Evolutionary conservation across 768 basidiomycete genomes (phyloP), one percentile per base, ranked within the genome.

Genomic region (Antrodiella citrinella): DNA sequence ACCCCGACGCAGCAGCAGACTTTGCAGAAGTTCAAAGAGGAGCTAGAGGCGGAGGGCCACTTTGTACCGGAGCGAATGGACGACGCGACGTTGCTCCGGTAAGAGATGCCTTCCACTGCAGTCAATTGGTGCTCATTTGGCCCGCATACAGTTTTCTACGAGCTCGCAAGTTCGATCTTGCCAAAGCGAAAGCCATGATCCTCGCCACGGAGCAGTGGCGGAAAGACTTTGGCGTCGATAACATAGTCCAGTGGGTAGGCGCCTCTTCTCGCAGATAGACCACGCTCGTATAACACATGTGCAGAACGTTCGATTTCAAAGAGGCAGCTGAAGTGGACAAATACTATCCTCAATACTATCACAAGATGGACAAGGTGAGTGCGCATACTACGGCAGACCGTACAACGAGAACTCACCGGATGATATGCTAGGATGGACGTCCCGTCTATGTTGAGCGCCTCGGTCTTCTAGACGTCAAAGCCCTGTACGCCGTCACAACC

Each of bases 271-370:
- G 7, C 7, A 35, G 30, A 35, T 35, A 5, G 26, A n/a, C 10
- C 20, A 5, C 19, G 2, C 12, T 35, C 51, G 87, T 87, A 7
- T 35, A 1, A 7, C 7, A 35, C 30, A 15, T 15, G 30, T 15
- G 30, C 30, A 35, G 30, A 56, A 80, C 75, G 60, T 96, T 93
- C 62, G 78, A 83, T 40, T 95, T 91, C 65, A 76, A 75, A 44
- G 91, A 93, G 66, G 81, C 81, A 59, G 65, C 66, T 30, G 75
- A 80, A 57, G 91, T 94, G 3, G 78, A 90, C 73, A 84, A 86
- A 67, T 89, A 84, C 56, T 95, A 94, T 59, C 91, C 91, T 2
- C 91, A 93, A 59, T 94, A 78, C 67, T 93, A 95, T 65, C 92
- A 95, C 72, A 91, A 88, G 71, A 84, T 73, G 56, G 92, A 95